Base-by-base conservation (phyloP, 768 basidiomycete species). In the Calvatia gigantea region DNA sequence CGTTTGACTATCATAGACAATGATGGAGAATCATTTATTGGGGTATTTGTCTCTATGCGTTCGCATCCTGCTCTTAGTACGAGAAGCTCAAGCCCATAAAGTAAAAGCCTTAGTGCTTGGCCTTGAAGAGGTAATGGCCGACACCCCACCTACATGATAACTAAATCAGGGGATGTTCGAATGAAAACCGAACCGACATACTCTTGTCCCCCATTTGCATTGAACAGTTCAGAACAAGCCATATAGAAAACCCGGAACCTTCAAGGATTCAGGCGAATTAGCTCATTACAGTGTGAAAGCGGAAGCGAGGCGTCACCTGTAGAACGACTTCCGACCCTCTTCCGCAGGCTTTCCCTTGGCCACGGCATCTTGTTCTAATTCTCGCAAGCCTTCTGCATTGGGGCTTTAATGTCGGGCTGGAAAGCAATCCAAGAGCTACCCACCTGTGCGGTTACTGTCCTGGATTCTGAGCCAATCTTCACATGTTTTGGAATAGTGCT, bases 221-320 rank as follows among this genome's bases (percentile, higher is more conserved):
- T 80, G 65, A 88, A 90, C 46, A 88, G 72, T 64, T 88, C 87
- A 1, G 83, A 82, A 61, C 84, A 86, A 8, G 86, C 84, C 67
- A 88, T 76, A 64, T 85, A 88, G 67, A 89, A 89, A 9, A 87
- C 83, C 14, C 86, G 73, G 65, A 86, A 87, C 58, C 84, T 82
- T 55, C 4, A 27, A 11, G 5, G 32, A 11, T n/a, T 31, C 25
- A 21, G 32, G 14, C n/a, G n/a, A 46, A 12, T 35, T n/a, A 43
- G 25, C 19, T 29, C 15, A 29, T 19, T 9, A 50, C 25, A 31
- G 23, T 7, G 43, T 44, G 32, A 29, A 12, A 2, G 9, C n/a
- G n/a, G n/a, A 33, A 57, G 23, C 31, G 29, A 12, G 6, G 52
- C 53, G n/a, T 14, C 35, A 77, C 80, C 81, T 69, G 60, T 84